These are phyloP conservation scores for Pythium monospermum DNA, from an alignment of 352 stramenopile genomes.

Conservation along the genomic window DNA sequence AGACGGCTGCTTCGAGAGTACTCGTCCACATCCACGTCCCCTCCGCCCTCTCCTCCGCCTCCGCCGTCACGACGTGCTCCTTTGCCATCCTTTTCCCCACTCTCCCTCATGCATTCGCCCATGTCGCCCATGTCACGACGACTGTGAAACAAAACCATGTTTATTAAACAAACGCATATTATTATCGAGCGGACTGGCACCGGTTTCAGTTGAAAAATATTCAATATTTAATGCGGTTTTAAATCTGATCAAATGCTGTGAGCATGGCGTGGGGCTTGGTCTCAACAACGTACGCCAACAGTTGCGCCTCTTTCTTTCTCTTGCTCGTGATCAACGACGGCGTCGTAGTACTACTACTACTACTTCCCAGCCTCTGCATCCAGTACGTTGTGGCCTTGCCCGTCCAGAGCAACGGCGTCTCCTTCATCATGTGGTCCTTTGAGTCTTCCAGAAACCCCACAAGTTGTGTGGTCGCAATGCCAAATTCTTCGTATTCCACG, in stretches of 20 bases:
- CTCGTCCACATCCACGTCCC: conserved; percentile 3
- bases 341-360: too few species aligned
- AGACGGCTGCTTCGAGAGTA: conserved; percentile 23
- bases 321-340: conserved; percentile 16
- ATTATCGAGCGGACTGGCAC: too few species aligned
- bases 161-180: too few species aligned
- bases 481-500: conserved; percentile 54
- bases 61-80: not conserved
- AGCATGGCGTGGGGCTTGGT: conserved; percentile 37
- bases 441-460: conserved; percentile 6
- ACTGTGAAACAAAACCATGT: not conserved
- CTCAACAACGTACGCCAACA: conserved; percentile 38
- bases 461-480: conserved; percentile 30
- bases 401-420: conserved; percentile 2
- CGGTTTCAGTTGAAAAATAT: not conserved
- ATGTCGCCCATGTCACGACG: not conserved
- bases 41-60: conserved; percentile 1
- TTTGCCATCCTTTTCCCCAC: not conserved
- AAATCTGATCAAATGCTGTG: conserved; percentile 21
- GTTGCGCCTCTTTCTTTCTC: conserved; percentile 26
- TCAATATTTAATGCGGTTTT: conserved; percentile 5
- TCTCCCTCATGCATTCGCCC: not conserved
- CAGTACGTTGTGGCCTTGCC: conserved; percentile 17
- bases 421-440: not conserved
- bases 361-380: conserved; percentile 1